Conservation (phyloP, 345 rosid species). For the Gossypium thurberi region DNA sequence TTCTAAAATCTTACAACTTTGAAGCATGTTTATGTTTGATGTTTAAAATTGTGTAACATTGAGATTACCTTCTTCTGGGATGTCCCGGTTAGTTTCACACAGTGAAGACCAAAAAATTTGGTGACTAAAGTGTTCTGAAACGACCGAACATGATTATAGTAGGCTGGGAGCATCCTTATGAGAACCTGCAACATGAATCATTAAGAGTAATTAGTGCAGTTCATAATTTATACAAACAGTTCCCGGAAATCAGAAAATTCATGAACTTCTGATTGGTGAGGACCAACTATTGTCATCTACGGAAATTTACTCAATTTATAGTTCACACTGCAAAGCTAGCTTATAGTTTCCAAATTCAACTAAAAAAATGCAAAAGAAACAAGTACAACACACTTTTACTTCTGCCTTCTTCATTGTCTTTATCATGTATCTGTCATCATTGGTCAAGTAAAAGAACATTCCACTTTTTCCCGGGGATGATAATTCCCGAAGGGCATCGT, state of each 20-base stretch:
- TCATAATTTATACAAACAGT: not conserved
- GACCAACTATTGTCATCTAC: not conserved
- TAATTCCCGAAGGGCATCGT: slow-evolving; percentile 93
- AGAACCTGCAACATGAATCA: slow-evolving; percentile 50
- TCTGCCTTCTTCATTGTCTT: slow-evolving; percentile 99
- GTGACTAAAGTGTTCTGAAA: slow-evolving; percentile 86
- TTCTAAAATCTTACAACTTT: not conserved
- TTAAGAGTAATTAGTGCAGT: not conserved
- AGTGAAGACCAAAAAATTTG: slow-evolving; percentile 88
- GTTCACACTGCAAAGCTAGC: not conserved
- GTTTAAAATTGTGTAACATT: not conserved
- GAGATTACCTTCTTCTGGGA: slow-evolving; percentile 78
- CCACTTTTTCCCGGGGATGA: slow-evolving; percentile 99
- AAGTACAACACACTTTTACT: slow-evolving; percentile 51
- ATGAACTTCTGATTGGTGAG: not conserved
- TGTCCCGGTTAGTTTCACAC: slow-evolving; percentile 75
- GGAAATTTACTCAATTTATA: not conserved
- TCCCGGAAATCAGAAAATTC: not conserved
- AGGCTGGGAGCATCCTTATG: slow-evolving; percentile 88
- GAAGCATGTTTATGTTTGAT: not conserved
- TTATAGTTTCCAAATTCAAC: not conserved
- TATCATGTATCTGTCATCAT: slow-evolving; percentile 93
- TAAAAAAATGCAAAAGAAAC: not conserved
- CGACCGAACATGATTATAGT: slow-evolving; percentile 83
- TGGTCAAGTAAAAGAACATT: slow-evolving; percentile 85